Evolutionary conservation across 2,329 filamentous ascomycete species (phyloP), one percentile per base, ranked within the genome.

Genomic region (Plectosphaerella sp.): DNA sequence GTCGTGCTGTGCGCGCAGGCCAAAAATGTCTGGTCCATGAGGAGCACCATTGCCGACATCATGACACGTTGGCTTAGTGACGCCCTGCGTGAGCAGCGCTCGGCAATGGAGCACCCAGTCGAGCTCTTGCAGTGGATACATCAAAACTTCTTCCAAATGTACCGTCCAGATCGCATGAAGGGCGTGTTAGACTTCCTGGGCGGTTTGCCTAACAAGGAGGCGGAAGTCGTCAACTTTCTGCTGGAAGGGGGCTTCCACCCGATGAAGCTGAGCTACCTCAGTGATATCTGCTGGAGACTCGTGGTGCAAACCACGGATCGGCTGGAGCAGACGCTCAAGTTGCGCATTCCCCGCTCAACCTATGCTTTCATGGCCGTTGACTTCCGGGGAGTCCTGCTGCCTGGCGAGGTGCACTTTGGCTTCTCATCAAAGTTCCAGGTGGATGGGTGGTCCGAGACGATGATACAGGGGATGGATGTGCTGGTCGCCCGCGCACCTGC

Each of bases 401-500:
- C 87, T 39, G 80, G 80, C 1, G 84, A 92, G 58, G 75, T 91
- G 0, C 84, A 88, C 37, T 60, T 92, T 0, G 76, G 79, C 0
- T 91, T 91, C 56, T 88, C 86, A 0, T 72, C 72, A n/a, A 76
- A 77, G n/a, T 87, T 89, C 54, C 72, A 80, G 1, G 66, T 70
- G 0, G 78, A 79, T 1, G 76, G 76, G 0, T 77, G 80, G 36
- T 76, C 72, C 0, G 81, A 79, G 41, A 78, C 76, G 0, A 62
- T 78, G 6, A 64, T 90, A 1, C 72, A 84, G 37, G 75, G 75
- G 0, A 71, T 76, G 15, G 79, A 90, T 14, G 69, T 89, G 0
- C 71, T 93, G 0, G 84, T 92, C 1, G 83, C 84, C 0, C 77
- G 89, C 18, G 82, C 84, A 1, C 89, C 89, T 0, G 84, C 87